Percentiles rank a stretch among this genome's conserved stretches.
These are phyloP conservation scores for Candida oleophila DNA, from an alignment of 805 yeast species.

Conservation along the genomic window DNA sequence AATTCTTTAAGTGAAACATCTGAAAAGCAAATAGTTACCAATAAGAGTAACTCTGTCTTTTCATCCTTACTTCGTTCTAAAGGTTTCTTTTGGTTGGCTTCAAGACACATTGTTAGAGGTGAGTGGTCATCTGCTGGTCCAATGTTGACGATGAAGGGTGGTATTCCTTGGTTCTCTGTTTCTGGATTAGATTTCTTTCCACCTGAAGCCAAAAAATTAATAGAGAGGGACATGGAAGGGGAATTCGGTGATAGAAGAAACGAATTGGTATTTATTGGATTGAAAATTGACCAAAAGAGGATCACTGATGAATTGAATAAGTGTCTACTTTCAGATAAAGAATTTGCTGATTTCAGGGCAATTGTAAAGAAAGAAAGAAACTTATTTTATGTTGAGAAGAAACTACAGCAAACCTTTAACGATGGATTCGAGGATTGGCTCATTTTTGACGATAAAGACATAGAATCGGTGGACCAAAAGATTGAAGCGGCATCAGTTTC, in stretches of 20 bases:
- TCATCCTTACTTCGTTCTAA: conserved; percentile 40
- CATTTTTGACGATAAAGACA: conserved; percentile 16
- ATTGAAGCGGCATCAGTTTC: conserved; percentile 2
- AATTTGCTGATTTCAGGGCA: conserved; percentile 25
- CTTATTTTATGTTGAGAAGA: conserved; percentile 28
- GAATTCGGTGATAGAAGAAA: conserved; percentile 44
- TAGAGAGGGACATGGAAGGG: conserved; percentile 37
- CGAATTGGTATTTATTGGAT: conserved; percentile 47
- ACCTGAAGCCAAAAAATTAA: conserved; percentile 24
- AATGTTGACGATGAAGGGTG: conserved; percentile 40
- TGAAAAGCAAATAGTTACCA: conserved; percentile 25
- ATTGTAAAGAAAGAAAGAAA: conserved; percentile 25
- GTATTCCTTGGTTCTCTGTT: conserved; percentile 43
- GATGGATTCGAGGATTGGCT: conserved; percentile 49
- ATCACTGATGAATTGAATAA: conserved; percentile 30
- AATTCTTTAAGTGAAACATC: conserved; percentile 13
- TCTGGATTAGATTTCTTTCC: conserved; percentile 33
- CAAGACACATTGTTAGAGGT: conserved; percentile 38
- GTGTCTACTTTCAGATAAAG: conserved; percentile 41
- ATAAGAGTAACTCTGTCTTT: conserved; percentile 36
- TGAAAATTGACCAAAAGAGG: conserved; percentile 26
- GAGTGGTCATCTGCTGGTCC: conserved; percentile 47
- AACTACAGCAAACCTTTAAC: conserved; percentile 25
- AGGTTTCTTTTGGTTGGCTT: conserved; percentile 47
- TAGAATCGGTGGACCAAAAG: conserved; percentile 7